These are phyloP conservation scores for Mrakia blollopis DNA, from an alignment of 768 basidiomycete genomes.

Conservation along the genomic window DNA sequence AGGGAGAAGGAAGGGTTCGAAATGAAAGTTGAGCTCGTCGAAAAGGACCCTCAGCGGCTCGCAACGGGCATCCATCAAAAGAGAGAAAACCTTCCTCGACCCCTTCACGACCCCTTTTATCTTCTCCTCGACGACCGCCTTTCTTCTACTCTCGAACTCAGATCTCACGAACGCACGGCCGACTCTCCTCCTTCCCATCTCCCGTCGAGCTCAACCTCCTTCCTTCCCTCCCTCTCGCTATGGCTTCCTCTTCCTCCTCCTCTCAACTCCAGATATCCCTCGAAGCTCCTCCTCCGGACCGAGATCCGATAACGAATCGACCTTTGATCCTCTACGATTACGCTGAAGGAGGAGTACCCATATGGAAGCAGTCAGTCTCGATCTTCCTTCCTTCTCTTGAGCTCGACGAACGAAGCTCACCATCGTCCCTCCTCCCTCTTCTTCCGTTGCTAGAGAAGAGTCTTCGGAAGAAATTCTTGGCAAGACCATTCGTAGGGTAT, in stretches of 20 bases:
- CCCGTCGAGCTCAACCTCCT: not conserved
- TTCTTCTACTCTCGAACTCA: not conserved
- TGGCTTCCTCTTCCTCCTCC: not conserved
- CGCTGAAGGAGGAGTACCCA: slow-evolving; percentile 5
- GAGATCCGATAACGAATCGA: not conserved
- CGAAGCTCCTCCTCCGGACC: not conserved
- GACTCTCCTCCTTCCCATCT: not conserved
- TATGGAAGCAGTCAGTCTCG: slow-evolving; percentile 9
- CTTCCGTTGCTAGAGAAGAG: not conserved
- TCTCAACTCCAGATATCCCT: slow-evolving; percentile 1
- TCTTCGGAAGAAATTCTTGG: slow-evolving; percentile 7
- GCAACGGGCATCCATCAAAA: not conserved
- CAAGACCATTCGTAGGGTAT: slow-evolving; percentile 17
- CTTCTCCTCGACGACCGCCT: not conserved
- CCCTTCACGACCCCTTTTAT: too few relatives aligned
- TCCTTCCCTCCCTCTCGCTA: not conserved
- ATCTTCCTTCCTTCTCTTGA: not conserved
- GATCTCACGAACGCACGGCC: not conserved
- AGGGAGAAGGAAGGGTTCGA: too few relatives aligned
- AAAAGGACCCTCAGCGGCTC: not conserved
- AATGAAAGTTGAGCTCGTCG: too few relatives aligned
- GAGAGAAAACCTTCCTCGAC: too few relatives aligned
- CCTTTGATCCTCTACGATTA: slow-evolving; percentile 9
- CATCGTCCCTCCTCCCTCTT: too few relatives aligned
- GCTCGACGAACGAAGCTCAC: not conserved